These are phyloP conservation scores for Podospora tetraspora DNA, from an alignment of 495 filamentous ascomycete genomes.

Conservation along the genomic window DNA sequence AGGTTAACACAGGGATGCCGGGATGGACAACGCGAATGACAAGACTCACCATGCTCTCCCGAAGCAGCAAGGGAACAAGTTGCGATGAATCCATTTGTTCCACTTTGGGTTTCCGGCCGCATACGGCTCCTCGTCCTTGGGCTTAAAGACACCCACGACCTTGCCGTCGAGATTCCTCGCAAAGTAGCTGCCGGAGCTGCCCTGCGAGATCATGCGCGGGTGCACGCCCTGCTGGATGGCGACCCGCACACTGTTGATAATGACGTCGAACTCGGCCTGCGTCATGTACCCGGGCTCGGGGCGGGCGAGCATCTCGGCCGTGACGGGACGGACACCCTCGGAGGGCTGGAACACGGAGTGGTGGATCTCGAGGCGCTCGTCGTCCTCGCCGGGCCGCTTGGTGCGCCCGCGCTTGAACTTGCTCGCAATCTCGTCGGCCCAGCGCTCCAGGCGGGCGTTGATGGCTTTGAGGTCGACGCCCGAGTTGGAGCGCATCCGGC, in stretches of 20 bases:
- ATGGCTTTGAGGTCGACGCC: constrained; percentile 98
- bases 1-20: constrained; percentile 17
- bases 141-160: constrained; percentile 96
- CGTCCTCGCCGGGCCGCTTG: constrained; percentile 67
- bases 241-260: constrained; percentile 80
- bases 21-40: background rate
- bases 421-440: constrained; percentile 96
- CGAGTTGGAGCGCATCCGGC: constrained; percentile 69
- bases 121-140: constrained; percentile 98
- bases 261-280: constrained; percentile 75
- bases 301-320: constrained; percentile 63
- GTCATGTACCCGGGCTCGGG: constrained; percentile 54
- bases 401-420: constrained; percentile 86
- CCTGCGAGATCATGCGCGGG: constrained; percentile 92
- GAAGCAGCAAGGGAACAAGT: constrained; percentile 95
- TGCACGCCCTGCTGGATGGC: constrained; percentile 92
- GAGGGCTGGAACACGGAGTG: constrained; percentile 94
- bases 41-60: constrained; percentile 70
- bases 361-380: constrained; percentile 85
- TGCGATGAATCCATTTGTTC: constrained; percentile 94
- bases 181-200: constrained; percentile 97
- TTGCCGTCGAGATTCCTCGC: constrained; percentile 86
- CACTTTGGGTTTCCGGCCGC: constrained; percentile 88
- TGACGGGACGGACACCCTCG: constrained; percentile 72
- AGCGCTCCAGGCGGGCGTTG: constrained; percentile 90